Conservation (phyloP, 2,329 filamentous ascomycete species). For the Cryoendolithus antarcticus region DNA sequence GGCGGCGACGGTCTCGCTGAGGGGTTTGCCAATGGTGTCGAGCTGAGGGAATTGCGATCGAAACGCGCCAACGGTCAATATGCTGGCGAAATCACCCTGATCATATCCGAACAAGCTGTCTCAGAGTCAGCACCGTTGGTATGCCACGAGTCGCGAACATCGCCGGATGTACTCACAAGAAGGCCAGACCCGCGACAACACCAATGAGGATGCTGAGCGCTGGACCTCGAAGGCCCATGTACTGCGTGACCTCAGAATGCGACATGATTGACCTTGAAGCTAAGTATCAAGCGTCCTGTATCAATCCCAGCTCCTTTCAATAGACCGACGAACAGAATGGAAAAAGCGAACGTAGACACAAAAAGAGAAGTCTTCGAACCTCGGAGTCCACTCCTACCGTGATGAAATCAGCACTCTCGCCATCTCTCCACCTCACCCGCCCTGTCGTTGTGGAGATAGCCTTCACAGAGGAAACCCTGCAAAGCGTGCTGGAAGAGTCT, state of each 20-base stretch:
- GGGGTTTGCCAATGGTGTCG: conserved; percentile 25
- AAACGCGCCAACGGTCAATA: conserved; percentile 56
- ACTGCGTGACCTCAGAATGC: background rate
- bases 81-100: conserved; percentile 34
- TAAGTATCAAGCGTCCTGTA: too few relatives aligned
- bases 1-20: conserved; percentile 22
- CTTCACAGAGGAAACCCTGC: too few relatives aligned
- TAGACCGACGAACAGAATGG: too few relatives aligned
- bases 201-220: conserved; percentile 5
- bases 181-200: conserved; percentile 1
- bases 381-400: too few relatives aligned
- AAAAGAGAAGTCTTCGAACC: too few relatives aligned
- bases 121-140: conserved; percentile 28
- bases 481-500: too few relatives aligned
- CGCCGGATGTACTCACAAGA: conserved; percentile 8
- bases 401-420: too few relatives aligned
- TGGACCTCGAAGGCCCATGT: conserved; percentile 6
- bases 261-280: too few relatives aligned
- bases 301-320: too few relatives aligned
- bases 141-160: background rate
- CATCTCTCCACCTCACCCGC: too few relatives aligned
- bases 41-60: conserved; percentile 31
- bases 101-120: conserved; percentile 56
- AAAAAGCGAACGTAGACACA: too few relatives aligned
- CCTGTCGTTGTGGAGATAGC: too few relatives aligned